Conservation (phyloP, 768 basidiomycete species). For the Pisolithus tinctorius region DNA sequence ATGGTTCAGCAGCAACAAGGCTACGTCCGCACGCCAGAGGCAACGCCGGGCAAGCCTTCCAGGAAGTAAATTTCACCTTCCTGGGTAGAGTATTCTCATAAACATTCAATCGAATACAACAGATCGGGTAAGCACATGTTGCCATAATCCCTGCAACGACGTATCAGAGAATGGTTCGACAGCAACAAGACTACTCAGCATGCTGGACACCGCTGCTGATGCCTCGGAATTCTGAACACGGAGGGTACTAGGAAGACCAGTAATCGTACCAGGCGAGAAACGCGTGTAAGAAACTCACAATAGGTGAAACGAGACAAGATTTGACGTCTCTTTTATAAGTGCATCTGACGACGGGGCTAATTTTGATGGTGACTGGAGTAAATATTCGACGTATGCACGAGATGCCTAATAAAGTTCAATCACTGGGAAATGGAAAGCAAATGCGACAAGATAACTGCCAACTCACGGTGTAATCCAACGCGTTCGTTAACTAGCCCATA, state of each 20-base stretch:
- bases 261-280: too few species aligned
- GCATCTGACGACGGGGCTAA: constrained; percentile 6
- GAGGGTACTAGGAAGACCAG: constrained; percentile 15
- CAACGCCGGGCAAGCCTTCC: not conserved
- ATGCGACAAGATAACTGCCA: too few species aligned
- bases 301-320: constrained; percentile 39
- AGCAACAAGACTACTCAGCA: constrained; percentile 4
- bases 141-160: constrained; percentile 12
- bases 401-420: too few species aligned
- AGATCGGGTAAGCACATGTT: constrained; percentile 12
- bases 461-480: too few species aligned
- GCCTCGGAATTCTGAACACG: constrained; percentile 18
- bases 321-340: constrained; percentile 34
- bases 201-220: constrained; percentile 7
- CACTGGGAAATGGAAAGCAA: too few species aligned
- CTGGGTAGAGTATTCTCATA: constrained; percentile 12
- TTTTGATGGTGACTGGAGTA: constrained; percentile 9
- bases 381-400: too few species aligned
- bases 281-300: constrained; percentile 31
- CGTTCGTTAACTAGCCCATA: too few species aligned
- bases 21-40: constrained; percentile 4
- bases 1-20: not conserved
- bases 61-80: constrained; percentile 11
- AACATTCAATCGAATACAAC: constrained; percentile 14
- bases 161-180: constrained; percentile 15